These are phyloP conservation scores for Serpula lacrymans DNA, from an alignment of 768 basidiomycete species.

Conservation along the genomic window DNA sequence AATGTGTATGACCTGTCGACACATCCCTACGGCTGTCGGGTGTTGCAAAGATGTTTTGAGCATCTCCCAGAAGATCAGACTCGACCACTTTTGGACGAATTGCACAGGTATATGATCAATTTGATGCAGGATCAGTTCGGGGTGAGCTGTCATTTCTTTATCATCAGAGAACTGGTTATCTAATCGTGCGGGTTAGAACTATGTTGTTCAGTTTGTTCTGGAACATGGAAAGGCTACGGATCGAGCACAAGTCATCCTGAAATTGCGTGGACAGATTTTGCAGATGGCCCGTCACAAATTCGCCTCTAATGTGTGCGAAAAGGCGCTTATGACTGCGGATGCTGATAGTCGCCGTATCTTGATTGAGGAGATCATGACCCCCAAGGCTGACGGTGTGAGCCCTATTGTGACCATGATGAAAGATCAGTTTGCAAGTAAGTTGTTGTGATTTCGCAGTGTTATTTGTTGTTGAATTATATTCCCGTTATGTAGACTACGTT, in stretches of 20 bases:
- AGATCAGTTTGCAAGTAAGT: conserved; percentile 86
- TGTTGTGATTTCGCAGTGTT: not conserved
- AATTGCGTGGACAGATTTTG: conserved; percentile 75
- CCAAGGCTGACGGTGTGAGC: conserved; percentile 63
- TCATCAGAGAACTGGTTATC: conserved; percentile 10
- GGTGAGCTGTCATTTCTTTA: conserved; percentile 39
- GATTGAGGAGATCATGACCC: conserved; percentile 77
- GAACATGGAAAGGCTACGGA: conserved; percentile 76
- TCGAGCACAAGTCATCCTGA: conserved; percentile 57
- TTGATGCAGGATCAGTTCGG: conserved; percentile 93
- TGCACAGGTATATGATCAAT: conserved; percentile 64
- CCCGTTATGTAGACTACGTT: conserved; percentile 64
- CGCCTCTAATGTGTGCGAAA: conserved; percentile 95
- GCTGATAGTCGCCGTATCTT: conserved; percentile 61
- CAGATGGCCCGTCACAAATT: conserved; percentile 85
- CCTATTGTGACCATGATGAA: conserved; percentile 72
- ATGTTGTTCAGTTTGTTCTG: conserved; percentile 92
- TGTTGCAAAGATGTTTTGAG: conserved; percentile 90
- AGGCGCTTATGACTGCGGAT: conserved; percentile 70
- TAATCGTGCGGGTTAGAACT: conserved; percentile 59
- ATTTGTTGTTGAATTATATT: conserved; percentile 1
- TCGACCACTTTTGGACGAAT: conserved; percentile 74
- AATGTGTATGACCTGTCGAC: conserved; percentile 79
- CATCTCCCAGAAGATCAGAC: conserved; percentile 69
- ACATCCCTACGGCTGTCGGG: conserved; percentile 92